Conservation (phyloP, 2,329 filamentous ascomycete species). For the Cladosporium velox region DNA sequence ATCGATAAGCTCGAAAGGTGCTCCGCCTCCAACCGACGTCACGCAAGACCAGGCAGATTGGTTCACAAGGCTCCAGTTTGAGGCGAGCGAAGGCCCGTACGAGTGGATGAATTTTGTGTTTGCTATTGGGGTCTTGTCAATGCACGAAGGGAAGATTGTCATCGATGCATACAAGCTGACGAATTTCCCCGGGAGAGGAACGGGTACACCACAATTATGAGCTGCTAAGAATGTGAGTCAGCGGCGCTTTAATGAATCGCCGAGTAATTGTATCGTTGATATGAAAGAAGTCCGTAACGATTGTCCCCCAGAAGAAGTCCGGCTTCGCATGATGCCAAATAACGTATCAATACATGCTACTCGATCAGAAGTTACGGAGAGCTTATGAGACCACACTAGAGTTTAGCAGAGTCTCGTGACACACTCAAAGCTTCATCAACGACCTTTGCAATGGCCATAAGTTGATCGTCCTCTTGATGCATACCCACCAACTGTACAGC, state of each 20-base stretch:
- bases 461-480: constrained; percentile 35
- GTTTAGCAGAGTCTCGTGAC: not conserved
- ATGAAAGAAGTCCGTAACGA: not conserved
- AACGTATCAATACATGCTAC: not conserved
- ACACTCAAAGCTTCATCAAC: constrained; percentile 33
- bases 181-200: constrained; percentile 25
- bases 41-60: constrained; percentile 29
- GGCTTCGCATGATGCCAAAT: not conserved
- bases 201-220: not conserved
- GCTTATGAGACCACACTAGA: not conserved
- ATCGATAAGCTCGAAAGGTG: not conserved
- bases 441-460: constrained; percentile 30
- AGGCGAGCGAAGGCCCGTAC: constrained; percentile 27
- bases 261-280: not conserved
- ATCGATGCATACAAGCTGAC: constrained; percentile 32
- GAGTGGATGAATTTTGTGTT: constrained; percentile 31
- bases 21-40: constrained; percentile 16
- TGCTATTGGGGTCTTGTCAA: constrained; percentile 29
- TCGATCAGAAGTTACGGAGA: not conserved
- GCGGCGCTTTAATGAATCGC: not conserved
- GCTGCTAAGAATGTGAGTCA: not conserved
- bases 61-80: constrained; percentile 31
- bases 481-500: constrained; percentile 39
- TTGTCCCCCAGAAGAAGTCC: not conserved
- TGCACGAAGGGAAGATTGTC: constrained; percentile 28